Base-by-base conservation (phyloP, 441 rosid species). In the Populus hybrid region DNA sequence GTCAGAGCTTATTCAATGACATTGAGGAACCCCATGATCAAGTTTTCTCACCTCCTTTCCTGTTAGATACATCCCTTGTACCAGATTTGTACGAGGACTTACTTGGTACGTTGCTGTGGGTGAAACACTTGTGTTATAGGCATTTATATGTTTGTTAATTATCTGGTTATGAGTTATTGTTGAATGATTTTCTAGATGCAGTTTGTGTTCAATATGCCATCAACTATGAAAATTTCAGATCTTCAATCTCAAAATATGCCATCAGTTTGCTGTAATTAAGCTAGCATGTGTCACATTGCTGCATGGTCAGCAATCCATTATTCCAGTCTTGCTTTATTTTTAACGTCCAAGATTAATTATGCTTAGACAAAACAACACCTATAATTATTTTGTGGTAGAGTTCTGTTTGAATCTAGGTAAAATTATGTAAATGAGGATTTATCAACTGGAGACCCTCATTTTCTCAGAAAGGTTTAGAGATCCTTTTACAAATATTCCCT, bases 31-130 rank as follows among this genome's bases (percentile, higher is more conserved):
- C 84, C 66, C 87, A 84, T 77, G 92, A 90, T 81, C 92, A 91
- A 88, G 98, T 91, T 74, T 92, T 93, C 80, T 97, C 99, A 11
- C 99, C 99, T 67, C 99, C 97, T 85, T 82, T 97, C 81, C 85
- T 97, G 57, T 86, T 93, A 92, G 99, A 97, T 75, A 81, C 94
- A 28, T 88, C 94, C 53, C 73, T 97, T 72, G 83, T 93, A 74
- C 83, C 90, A 5, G 99, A 93, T 83, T 67, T 94, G 38, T 94
- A 91, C 40, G 99, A 97, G 82, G 99, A 97, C 87, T 88, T 97
- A 77, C 90, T 97, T 30, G 99, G 99, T 97, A 90, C 78, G 87
- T 76, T 78, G 21, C 70, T 77, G 77, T 34, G 38, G 42, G 64
- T 28, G 42, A 67, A 59, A 8, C 34, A 12, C 21, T 73, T 46